Conservation (phyloP, 192 early-diverging fungal genomes). For the Linnemannia exigua region DNA sequence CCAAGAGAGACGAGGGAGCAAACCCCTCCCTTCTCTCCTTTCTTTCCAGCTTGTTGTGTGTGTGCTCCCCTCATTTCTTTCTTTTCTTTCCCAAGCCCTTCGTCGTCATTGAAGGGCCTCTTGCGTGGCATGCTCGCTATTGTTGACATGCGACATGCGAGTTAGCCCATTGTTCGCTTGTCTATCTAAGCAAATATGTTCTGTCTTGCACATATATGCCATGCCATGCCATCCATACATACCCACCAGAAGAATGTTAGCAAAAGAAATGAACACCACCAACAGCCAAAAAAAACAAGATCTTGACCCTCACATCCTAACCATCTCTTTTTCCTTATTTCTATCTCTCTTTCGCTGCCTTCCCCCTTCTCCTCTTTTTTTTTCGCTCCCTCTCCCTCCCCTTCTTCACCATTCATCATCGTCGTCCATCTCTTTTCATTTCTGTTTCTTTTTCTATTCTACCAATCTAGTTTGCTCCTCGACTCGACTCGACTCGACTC, state of each 20-base stretch:
- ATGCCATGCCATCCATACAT: background rate
- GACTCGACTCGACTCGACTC: background rate
- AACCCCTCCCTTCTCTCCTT: background rate
- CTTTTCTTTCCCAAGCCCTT: background rate
- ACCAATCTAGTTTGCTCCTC: background rate
- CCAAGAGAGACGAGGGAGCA: background rate
- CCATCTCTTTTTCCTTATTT: background rate
- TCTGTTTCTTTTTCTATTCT: background rate
- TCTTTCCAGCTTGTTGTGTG: background rate
- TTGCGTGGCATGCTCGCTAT: background rate
- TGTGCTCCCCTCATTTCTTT: background rate
- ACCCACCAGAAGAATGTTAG: slow-evolving; percentile 3
- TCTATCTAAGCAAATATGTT: slow-evolving; percentile 3
- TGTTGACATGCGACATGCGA: background rate
- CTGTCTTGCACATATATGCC: background rate
- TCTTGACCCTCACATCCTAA: slow-evolving; percentile 2
- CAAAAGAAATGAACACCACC: background rate
- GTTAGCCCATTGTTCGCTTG: background rate
- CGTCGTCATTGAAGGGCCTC: background rate
- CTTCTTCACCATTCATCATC: background rate
- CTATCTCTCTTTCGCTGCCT: too few species aligned
- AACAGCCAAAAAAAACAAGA: background rate
- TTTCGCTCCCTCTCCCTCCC: background rate
- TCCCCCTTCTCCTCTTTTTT: background rate
- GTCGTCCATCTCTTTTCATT: background rate